Base-by-base conservation (phyloP, 345 rosid species). In the Citrus australasica region DNA sequence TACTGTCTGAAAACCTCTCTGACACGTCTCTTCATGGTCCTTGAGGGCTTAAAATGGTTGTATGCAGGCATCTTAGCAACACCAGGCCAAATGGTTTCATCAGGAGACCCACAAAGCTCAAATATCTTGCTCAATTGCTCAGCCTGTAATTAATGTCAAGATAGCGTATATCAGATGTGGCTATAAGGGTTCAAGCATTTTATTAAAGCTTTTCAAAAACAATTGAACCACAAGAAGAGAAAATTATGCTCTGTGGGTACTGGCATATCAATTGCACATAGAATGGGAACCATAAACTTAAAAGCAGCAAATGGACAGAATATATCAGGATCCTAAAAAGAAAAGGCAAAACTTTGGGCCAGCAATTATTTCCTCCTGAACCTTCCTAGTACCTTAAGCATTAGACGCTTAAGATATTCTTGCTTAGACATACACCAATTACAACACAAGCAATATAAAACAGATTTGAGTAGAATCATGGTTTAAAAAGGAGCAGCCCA, bases 1-100 rank as follows among this genome's bases (percentile, higher is more conserved):
- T 84, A 96, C 98, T 89, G 90, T 82, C 90, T 84, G 81, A 90
- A 96, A 53, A 89, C 82, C 81, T 96, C 98, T 66, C 94, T 86
- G n/a, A 96, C 86, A 19, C 98, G 97, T 80, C 92, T 81, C 86
- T 90, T 90, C 72, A 89, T 74, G 28, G 87, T 85, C 74, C 88
- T 84, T 67, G 87, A n/a, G 69, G 92, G 88, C 83, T 89, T 89
- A 76, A 86, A 82, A 79, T 85, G 87, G 74, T 81, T 83, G 79
- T 89, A 89, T 86, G 87, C 88, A 33, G 92, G 92, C 81, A 82
- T 82, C 84, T 89, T 87, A 28, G 91, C 79, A 82, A 87, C 91
- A 35, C 92, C 92, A 51, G 94, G 91, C 94, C 94, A 90, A 67
- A 78, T 87, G 81, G 77, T 77, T 77, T 90, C 94, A 81, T 90